Percentiles rank a stretch among this genome's conserved stretches.
These are phyloP conservation scores for Starmerella geochares DNA, from an alignment of 805 yeast species.

Conservation along the genomic window DNA sequence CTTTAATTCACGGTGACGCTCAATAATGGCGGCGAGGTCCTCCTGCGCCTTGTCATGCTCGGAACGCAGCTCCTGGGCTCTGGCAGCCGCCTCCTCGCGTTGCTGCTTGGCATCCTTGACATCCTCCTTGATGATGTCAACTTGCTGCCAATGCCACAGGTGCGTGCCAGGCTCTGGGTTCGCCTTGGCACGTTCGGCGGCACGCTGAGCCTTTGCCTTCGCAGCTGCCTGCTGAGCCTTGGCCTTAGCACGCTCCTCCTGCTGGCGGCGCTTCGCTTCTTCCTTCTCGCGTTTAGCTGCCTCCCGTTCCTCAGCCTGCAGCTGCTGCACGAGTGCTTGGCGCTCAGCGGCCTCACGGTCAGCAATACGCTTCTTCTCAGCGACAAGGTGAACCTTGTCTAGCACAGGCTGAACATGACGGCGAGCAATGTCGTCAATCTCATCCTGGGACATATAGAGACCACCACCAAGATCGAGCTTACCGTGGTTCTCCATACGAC, in stretches of 20 bases:
- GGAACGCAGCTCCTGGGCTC: slow-evolving; percentile 19
- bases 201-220: slow-evolving; percentile 22
- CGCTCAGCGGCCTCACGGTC: slow-evolving; percentile 39
- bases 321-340: slow-evolving; percentile 36
- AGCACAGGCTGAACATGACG: slow-evolving; percentile 75
- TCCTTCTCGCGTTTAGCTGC: slow-evolving; percentile 18
- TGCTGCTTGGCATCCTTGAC: slow-evolving; percentile 23
- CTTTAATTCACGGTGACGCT: slow-evolving; percentile 25
- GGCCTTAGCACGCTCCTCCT: slow-evolving; percentile 21
- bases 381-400: slow-evolving; percentile 54
- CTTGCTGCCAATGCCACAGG: slow-evolving; percentile 24
- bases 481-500: slow-evolving; percentile 43
- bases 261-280: slow-evolving; percentile 32
- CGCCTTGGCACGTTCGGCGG: slow-evolving; percentile 18
- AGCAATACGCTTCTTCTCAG: slow-evolving; percentile 52
- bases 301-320: slow-evolving; percentile 17
- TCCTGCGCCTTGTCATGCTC: slow-evolving; percentile 23
- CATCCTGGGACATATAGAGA: slow-evolving; percentile 58
- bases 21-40: slow-evolving; percentile 23
- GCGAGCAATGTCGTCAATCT: slow-evolving; percentile 69
- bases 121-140: slow-evolving; percentile 24
- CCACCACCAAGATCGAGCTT: slow-evolving; percentile 84
- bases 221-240: slow-evolving; percentile 16
- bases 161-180: slow-evolving; percentile 20
- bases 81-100: slow-evolving; percentile 19